phyloP scores from a whole-genome alignment of 78 protist species.

The Dictyostelium capitatum region DNA sequence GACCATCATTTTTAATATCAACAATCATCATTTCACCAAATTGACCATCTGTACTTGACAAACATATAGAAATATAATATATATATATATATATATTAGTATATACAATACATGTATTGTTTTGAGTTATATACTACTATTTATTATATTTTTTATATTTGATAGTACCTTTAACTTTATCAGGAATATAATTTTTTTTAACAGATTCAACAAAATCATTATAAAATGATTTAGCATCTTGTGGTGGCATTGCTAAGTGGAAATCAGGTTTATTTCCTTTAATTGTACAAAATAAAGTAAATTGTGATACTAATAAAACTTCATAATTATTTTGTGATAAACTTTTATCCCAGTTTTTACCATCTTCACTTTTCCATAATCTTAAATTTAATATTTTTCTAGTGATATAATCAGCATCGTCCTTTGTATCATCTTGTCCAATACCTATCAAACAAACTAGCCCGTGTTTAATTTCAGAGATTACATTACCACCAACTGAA shows the following conservation, averaged over 20 bases:
- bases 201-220: conserved; percentile 17
- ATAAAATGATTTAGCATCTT: conserved; percentile 33
- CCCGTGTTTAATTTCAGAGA: conserved; percentile 50
- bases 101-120: background rate
- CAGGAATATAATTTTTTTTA: conserved; percentile 3
- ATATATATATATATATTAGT: too few relatives aligned
- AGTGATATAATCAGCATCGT: conserved; percentile 22
- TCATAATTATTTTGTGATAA: conserved; percentile 67
- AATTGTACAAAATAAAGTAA: conserved; percentile 76
- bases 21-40: conserved; percentile 91
- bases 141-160: background rate
- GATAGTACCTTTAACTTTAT: conserved; percentile 69
- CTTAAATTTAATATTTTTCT: conserved; percentile 45
- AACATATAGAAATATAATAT: too few relatives aligned
- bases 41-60: conserved; percentile 57
- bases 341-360: conserved; percentile 76
- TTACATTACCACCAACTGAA: conserved; percentile 20
- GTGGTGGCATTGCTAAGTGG: conserved; percentile 67
- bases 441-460: conserved; percentile 51
- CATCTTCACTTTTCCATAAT: conserved; percentile 48
- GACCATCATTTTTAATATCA: conserved; percentile 86
- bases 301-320: conserved; percentile 84
- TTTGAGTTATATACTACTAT: background rate
- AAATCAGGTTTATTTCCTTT: conserved; percentile 88
- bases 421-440: conserved; percentile 32